phyloP scores from a whole-genome alignment of 108 stramenopile species.

The Heterococcus sp. region DNA sequence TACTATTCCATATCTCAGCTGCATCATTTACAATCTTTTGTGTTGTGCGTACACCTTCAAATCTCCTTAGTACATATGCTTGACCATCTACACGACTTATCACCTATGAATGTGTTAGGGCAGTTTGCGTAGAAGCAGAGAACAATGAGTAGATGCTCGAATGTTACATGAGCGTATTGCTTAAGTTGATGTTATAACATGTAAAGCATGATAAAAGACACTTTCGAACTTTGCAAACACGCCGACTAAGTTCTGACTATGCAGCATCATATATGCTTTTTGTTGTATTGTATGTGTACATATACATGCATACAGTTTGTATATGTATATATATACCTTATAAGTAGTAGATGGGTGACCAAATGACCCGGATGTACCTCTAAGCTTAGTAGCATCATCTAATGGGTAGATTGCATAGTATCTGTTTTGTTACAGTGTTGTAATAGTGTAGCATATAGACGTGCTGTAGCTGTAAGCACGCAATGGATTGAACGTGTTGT shows the following conservation, averaged over 20 bases:
- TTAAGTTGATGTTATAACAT: not conserved
- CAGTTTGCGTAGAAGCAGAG: not conserved
- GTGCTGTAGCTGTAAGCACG: not conserved
- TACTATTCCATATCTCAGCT: not conserved
- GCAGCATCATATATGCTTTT: not conserved
- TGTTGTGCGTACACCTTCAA: conserved; percentile 74
- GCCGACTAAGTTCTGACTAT: not conserved
- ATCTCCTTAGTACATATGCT: conserved; percentile 74
- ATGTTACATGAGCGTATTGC: not conserved
- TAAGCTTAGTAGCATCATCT: conserved; percentile 11
- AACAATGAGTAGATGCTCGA: not conserved
- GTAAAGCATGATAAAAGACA: too few relatives aligned
- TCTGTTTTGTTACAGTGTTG: not conserved
- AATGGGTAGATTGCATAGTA: conserved; percentile 39
- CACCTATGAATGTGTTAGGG: not conserved
- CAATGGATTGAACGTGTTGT: not conserved
- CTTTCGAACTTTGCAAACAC: too few relatives aligned
- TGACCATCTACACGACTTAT: conserved; percentile 52
- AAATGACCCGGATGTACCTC: conserved; percentile 42
- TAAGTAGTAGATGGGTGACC: conserved; percentile 52
- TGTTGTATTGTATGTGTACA: not conserved
- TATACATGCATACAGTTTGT: not conserved
- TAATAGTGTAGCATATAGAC: not conserved
- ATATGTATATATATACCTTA: too few relatives aligned
- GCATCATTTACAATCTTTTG: conserved; percentile 65